A percentile compares a stretch with the other conserved stretches of the same genome.
phyloP scores from a whole-genome alignment of 148 eudicot genomes.

The Spergularia bocconei region DNA sequence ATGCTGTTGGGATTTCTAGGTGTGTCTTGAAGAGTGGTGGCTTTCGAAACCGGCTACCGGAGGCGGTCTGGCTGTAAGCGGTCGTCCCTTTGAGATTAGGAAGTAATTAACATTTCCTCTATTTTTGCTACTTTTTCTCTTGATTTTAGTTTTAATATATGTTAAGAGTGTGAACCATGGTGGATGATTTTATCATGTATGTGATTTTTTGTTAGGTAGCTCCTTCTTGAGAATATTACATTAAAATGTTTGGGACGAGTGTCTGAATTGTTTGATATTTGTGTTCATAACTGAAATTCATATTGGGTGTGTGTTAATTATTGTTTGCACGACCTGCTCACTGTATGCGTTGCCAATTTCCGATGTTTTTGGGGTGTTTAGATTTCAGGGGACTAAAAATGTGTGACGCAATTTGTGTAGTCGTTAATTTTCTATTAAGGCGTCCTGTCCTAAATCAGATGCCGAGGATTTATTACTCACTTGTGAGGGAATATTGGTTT shows the following conservation, averaged over 20 bases:
- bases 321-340: background rate
- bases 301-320: background rate
- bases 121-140: background rate
- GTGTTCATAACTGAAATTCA: background rate
- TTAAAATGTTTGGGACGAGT: background rate
- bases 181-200: background rate
- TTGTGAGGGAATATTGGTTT: too few relatives aligned
- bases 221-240: too few relatives aligned
- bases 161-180: background rate
- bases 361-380: background rate
- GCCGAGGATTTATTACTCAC: too few relatives aligned
- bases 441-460: too few relatives aligned
- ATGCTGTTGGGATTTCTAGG: background rate
- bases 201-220: background rate
- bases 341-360: background rate
- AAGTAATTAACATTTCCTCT: conserved; percentile 7
- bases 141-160: background rate
- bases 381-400: background rate
- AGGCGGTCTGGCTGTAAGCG: conserved; percentile 24
- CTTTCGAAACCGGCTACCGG: conserved; percentile 17
- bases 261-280: background rate
- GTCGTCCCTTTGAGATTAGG: conserved; percentile 18
- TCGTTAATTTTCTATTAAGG: background rate
- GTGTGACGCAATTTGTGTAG: too few relatives aligned
- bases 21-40: conserved; percentile 38